A percentile compares a stretch with the other conserved stretches of the same genome.
These are phyloP conservation scores for Tephrocybe sp. DNA, from an alignment of 768 basidiomycete species.

Conservation along the genomic window DNA sequence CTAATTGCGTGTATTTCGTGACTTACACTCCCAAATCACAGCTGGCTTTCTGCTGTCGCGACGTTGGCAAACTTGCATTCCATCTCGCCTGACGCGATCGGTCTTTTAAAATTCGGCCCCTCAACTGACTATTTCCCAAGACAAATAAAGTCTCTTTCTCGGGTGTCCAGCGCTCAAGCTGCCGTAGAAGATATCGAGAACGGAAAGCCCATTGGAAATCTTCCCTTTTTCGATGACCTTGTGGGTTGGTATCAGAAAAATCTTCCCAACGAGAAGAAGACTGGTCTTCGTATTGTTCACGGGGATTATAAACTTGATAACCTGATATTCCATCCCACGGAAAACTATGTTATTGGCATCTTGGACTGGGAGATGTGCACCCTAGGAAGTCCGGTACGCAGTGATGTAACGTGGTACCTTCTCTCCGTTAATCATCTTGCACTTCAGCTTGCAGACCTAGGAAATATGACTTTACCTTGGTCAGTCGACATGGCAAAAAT, in stretches of 20 bases:
- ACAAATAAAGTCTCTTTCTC: conserved; percentile 87
- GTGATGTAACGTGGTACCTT: not conserved
- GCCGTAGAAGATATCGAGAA: conserved; percentile 66
- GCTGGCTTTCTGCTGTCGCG: conserved; percentile 77
- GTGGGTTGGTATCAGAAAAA: conserved; percentile 74
- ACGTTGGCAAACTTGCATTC: conserved; percentile 69
- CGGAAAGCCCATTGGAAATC: conserved; percentile 56
- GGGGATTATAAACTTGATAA: conserved; percentile 99
- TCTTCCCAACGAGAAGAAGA: conserved; percentile 75
- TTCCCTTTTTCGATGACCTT: conserved; percentile 75
- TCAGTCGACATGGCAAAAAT: conserved; percentile 46
- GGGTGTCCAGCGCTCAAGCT: conserved; percentile 80
- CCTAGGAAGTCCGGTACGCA: conserved; percentile 81
- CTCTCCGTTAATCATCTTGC: not conserved
- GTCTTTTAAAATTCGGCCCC: conserved; percentile 72
- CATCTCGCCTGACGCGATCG: conserved; percentile 63
- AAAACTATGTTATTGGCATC: conserved; percentile 92
- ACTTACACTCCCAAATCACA: conserved; percentile 24
- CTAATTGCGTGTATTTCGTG: not conserved
- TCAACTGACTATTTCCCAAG: conserved; percentile 86
- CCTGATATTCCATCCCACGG: conserved; percentile 88
- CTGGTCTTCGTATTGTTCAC: conserved; percentile 86
- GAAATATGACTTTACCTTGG: conserved; percentile 89
- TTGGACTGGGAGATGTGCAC: conserved; percentile 98
- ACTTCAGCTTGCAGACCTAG: conserved; percentile 78